Base-by-base conservation (phyloP, 768 basidiomycete genomes). In the Infundibulicybe gibba region DNA sequence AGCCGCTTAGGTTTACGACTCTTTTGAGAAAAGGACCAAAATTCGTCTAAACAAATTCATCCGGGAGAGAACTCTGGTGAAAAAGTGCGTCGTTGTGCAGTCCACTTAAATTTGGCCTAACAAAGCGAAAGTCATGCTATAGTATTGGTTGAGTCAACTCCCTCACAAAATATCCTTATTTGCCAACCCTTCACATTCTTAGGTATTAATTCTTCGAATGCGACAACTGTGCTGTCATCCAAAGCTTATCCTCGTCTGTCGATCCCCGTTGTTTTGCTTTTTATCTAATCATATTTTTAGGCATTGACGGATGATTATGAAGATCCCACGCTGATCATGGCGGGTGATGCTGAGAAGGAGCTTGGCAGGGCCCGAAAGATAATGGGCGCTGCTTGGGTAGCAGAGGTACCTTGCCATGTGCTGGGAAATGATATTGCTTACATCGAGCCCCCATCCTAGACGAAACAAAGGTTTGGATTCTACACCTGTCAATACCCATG, bases 181-280 rank as follows among this genome's bases (percentile, higher is more conserved):
- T 25, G 8, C 25, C 25, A 4, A 25, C 8, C 3, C 8, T 8
- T 8, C 8, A 25, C 25, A 35, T 14, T 33, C 33, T 12, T 54
- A 84, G 71, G 81, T 87, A 17, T 74, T 90, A 76, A 84, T 91
- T 15, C 71, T 90, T 31, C 82, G 88, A 5, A 66, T 92, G 34
- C 74, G 87, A 4, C 88, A 90, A 56, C 65, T 90, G 0, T 87
- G 84, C 56, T 79, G 79, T 52, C 87, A 88, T 58, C 87, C 87
- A 0, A 68, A 82, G 55, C 76, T 90, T 4, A 81, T 87, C 35
- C 68, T 87, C 34, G 83, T 84, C 43, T 30, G 76, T 58, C 6
- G 6, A 51, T 56, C 14, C 14, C 34, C 49, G 38, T 19, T 21
- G n/a, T 33, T 21, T 33, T 11, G 5, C 9, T 30, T 20, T 6